A percentile compares a stretch with the other conserved stretches of the same genome.
phyloP scores from a whole-genome alignment of 768 basidiomycete genomes.

The Dioszegia crocea region DNA sequence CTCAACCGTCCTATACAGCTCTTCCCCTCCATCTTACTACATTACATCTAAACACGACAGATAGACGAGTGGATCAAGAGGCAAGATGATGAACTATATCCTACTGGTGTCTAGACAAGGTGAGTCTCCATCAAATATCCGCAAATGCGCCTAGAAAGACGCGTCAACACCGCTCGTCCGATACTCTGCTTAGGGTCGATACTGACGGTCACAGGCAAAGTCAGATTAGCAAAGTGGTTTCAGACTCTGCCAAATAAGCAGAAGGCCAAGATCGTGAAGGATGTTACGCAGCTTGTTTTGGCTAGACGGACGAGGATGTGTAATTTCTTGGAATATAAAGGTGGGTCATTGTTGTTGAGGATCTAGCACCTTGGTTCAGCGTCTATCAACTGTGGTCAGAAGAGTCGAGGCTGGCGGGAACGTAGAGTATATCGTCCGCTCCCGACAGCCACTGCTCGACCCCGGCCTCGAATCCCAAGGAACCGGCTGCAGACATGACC shows the following conservation, averaged over 20 bases:
- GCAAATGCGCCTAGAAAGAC: background rate
- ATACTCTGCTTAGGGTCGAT: background rate
- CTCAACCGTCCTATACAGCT: background rate
- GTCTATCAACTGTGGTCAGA: no score
- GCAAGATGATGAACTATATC: constrained; percentile 69
- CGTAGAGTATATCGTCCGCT: no score
- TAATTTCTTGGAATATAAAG: constrained; percentile 95
- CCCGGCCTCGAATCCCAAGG: no score
- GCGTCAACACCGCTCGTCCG: constrained; percentile 10
- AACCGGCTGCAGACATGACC: no score
- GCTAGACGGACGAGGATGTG: constrained; percentile 86
- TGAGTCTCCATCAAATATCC: constrained; percentile 15
- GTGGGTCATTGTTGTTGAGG: constrained; percentile 54
- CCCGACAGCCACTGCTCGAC: no score
- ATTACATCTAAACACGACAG: background rate
- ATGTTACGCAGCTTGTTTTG: constrained; percentile 87
- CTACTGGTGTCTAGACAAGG: constrained; percentile 89
- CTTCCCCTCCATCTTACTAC: no score
- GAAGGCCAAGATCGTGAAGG: constrained; percentile 89
- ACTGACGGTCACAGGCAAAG: constrained; percentile 63
- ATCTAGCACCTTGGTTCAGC: no score
- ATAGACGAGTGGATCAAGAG: background rate
- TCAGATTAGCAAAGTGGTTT: constrained; percentile 95
- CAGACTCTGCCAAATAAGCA: constrained; percentile 71
- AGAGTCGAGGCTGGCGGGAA: no score